Conservation (phyloP, 371 early-diverging fungal genomes). For the Basidiobolus meristosporus region DNA sequence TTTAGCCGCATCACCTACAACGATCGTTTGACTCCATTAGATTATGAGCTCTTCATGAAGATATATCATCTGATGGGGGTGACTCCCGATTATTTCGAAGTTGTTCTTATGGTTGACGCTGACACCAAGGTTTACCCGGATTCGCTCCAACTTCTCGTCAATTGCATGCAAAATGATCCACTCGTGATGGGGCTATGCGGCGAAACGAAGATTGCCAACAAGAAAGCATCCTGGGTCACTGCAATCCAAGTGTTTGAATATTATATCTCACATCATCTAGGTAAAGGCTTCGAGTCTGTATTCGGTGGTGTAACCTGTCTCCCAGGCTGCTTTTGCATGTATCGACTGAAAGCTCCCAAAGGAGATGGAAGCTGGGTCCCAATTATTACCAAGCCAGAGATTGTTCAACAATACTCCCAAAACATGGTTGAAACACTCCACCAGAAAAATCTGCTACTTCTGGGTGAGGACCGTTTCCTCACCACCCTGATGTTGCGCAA, state of each 20-base stretch:
- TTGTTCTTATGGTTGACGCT: conserved; percentile 79
- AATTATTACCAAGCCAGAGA: conserved; percentile 68
- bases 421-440: conserved; percentile 80
- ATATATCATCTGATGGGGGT: conserved; percentile 53
- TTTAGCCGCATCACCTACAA: conserved; percentile 63
- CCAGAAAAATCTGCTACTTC: conserved; percentile 78
- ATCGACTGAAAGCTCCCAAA: conserved; percentile 72
- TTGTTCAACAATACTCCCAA: conserved; percentile 76
- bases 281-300: conserved; percentile 83
- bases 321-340: conserved; percentile 91
- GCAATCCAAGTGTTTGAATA: conserved; percentile 94
- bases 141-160: conserved; percentile 50
- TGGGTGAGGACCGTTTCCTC: conserved; percentile 91
- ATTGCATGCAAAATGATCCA: conserved; percentile 58
- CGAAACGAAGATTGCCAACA: conserved; percentile 76
- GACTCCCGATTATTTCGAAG: conserved; percentile 63
- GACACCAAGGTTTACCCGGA: conserved; percentile 66
- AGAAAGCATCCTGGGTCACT: conserved; percentile 68
- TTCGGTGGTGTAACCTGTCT: conserved; percentile 96
- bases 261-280: conserved; percentile 88
- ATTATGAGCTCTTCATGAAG: conserved; percentile 70
- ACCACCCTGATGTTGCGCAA: conserved; percentile 86
- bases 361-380: conserved; percentile 43
- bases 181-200: conserved; percentile 73
- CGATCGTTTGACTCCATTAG: conserved; percentile 66